Evolutionary conservation across 176 grass and related monocot genomes (phyloP).

Genomic region (Rhynchospora tenuis): DNA sequence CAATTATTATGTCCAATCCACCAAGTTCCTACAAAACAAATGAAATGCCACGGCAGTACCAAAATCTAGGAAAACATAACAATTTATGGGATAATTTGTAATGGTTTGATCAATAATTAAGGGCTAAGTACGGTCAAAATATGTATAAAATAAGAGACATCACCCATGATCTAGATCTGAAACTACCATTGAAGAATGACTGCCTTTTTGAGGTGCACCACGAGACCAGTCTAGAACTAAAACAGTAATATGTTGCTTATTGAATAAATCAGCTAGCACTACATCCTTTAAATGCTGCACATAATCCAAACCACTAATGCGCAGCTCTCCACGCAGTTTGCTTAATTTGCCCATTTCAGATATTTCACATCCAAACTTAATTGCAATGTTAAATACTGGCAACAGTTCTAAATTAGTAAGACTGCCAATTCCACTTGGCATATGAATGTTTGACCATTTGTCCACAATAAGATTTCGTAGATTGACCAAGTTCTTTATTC

Average conservation of each 20-base stretch:
- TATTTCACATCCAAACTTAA: background rate
- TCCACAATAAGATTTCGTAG: background rate
- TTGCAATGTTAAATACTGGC: background rate
- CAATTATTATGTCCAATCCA: too few relatives aligned
- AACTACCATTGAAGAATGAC: background rate
- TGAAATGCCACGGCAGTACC: too few relatives aligned
- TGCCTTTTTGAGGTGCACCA: background rate
- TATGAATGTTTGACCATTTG: background rate
- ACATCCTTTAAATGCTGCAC: background rate
- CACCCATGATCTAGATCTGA: background rate
- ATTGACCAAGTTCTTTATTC: background rate
- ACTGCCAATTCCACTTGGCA: conserved; percentile 11
- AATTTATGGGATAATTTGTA: too few relatives aligned
- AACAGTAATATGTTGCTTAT: conserved; percentile 9
- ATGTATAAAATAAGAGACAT: too few relatives aligned
- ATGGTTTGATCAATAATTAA: too few relatives aligned
- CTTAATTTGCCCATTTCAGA: conserved; percentile 14
- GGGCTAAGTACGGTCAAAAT: too few relatives aligned
- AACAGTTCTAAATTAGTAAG: conserved; percentile 24
- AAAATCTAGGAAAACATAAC: too few relatives aligned
- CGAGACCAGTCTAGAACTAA: conserved; percentile 9
- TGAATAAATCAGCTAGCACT: background rate
- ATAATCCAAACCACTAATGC: conserved; percentile 17
- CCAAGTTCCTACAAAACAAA: too few relatives aligned
- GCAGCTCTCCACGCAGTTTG: conserved; percentile 20